Evolutionary conservation across 257 asterid genomes (phyloP).

Genomic region (Penstemon barbatus): DNA sequence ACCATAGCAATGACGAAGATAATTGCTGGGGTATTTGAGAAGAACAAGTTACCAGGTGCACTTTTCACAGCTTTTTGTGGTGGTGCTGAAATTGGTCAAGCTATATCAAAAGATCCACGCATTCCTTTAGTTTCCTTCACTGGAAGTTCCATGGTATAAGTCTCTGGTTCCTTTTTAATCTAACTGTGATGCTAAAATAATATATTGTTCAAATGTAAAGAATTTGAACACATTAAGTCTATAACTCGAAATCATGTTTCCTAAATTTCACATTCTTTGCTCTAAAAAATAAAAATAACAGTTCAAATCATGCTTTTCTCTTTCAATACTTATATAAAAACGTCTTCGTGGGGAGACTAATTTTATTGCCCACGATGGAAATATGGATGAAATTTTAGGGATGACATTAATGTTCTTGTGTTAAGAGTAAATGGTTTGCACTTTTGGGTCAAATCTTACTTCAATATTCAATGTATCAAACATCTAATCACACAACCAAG

Average conservation of each 20-base stretch:
- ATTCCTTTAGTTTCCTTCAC: conserved; percentile 90
- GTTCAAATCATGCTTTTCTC: background rate
- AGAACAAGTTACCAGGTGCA: conserved; percentile 91
- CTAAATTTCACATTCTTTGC: background rate
- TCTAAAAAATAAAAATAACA: background rate
- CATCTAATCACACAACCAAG: too few species aligned
- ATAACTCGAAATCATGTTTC: background rate
- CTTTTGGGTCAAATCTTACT: too few species aligned
- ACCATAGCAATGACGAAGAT: conserved; percentile 88
- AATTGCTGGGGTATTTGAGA: conserved; percentile 83
- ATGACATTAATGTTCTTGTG: too few species aligned
- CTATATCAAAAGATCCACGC: conserved; percentile 86
- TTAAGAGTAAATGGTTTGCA: too few species aligned
- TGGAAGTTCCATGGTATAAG: conserved; percentile 86
- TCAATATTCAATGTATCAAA: too few species aligned
- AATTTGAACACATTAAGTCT: background rate
- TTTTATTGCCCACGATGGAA: background rate
- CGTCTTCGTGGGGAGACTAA: background rate
- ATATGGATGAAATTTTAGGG: background rate
- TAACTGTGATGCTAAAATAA: background rate
- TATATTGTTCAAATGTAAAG: background rate
- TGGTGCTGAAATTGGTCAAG: conserved; percentile 92
- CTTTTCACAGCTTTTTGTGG: conserved; percentile 94
- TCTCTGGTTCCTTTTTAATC: background rate
- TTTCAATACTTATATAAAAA: background rate